Evolutionary conservation across 1,284 basidiomycete genomes (phyloP), one percentile per base, ranked within the genome.

Genomic region (Chiua sp.): DNA sequence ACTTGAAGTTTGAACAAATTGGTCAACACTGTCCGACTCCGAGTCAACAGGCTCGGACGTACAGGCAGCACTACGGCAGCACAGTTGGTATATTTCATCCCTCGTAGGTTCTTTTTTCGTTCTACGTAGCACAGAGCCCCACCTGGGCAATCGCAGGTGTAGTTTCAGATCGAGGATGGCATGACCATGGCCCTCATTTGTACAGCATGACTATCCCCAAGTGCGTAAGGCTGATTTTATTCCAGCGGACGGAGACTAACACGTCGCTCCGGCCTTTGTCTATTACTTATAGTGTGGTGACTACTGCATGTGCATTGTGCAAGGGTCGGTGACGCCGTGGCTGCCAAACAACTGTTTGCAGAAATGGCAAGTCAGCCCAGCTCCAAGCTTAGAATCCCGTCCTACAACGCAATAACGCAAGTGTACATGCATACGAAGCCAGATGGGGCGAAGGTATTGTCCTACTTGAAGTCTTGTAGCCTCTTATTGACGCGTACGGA

Each of bases 321-420:
- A 42, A 87, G 96, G 59, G 96, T 98, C 10, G 97, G 98, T 6
- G 96, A 99, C 75, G 87, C 88, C 22, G 79, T 83, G 22, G 88
- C 89, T 1, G 98, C 98, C 2, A 92, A 93, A 72, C 80, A 81
- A 18, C 78, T 98, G 54, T 98, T 98, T 77, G 75, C 81, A 55
- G 94, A 97, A 78, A 99, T 99, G 97, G 75, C 82, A 11, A 65
- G 75, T 47, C 83, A 89, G 65, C 82, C 78, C 32, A 88, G 88
- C 66, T 98, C 96, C 82, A 90, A 84, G 77, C 90, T 96, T 11
- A 84, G 96, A 10, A 90, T 98, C 2, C 97, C 98, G 26, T 97
- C 97, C 7, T 94, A 87, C 81, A 99, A 98, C 79, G 98, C 94
- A 44, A 98, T 99, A 96, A 98, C 99, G 86, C 98, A 99, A 77